Conservation (phyloP, 192 early-diverging fungal genomes). For the Dissophora ornata region DNA sequence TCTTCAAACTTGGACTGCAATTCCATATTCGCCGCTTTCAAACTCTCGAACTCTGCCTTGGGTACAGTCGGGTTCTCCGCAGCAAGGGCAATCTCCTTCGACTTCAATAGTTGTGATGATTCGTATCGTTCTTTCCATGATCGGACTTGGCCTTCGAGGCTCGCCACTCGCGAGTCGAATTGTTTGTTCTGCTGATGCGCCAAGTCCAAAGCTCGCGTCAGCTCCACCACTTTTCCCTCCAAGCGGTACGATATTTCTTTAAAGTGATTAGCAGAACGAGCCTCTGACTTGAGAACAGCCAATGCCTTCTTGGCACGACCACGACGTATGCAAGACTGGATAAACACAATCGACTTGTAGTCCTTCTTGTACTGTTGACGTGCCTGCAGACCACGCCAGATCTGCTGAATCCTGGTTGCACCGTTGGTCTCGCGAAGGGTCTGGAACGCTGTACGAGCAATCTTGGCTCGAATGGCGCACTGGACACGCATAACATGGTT, state of each 20-base stretch:
- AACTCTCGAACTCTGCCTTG: conserved; percentile 65
- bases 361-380: conserved; percentile 69
- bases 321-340: conserved; percentile 88
- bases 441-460: conserved; percentile 73
- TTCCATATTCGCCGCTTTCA: conserved; percentile 67
- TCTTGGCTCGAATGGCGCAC: conserved; percentile 69
- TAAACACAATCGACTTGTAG: conserved; percentile 69
- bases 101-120: conserved; percentile 55
- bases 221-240: conserved; percentile 95
- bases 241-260: conserved; percentile 94
- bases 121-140: conserved; percentile 80
- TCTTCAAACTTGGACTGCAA: conserved; percentile 71
- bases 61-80: conserved; percentile 70
- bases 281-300: conserved; percentile 81
- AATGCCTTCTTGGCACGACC: conserved; percentile 76
- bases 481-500: conserved; percentile 74
- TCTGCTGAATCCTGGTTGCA: conserved; percentile 82
- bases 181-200: conserved; percentile 77
- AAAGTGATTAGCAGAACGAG: conserved; percentile 89
- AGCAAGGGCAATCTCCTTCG: conserved; percentile 66
- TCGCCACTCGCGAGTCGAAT: conserved; percentile 65
- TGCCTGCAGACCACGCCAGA: conserved; percentile 72
- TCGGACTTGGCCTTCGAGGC: conserved; percentile 73
- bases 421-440: conserved; percentile 70
- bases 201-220: conserved; percentile 81